Percentiles rank a stretch among this genome's conserved stretches.
Conservation (phyloP, 2,329 filamentous ascomycete genomes). For the Calonectria montana region DNA sequence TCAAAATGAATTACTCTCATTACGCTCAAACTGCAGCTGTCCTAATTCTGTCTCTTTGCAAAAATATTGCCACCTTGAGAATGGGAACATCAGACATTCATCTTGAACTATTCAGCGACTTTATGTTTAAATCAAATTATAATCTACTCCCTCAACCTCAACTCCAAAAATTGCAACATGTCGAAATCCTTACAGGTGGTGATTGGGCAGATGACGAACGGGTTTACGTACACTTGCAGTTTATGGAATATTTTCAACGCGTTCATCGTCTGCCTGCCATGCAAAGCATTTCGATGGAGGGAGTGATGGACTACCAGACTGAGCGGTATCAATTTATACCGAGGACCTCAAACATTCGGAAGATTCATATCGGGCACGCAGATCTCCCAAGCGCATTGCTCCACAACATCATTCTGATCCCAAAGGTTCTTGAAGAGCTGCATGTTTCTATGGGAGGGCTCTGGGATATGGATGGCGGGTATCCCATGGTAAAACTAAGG, state of each 20-base stretch:
- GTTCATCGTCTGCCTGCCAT: conserved; percentile 10
- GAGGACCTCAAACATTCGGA: conserved; percentile 9
- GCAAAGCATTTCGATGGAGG: neutral
- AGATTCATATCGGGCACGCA: conserved; percentile 12
- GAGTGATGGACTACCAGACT: conserved; percentile 10
- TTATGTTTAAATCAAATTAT: conserved; percentile 24
- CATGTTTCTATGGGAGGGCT: conserved; percentile 6
- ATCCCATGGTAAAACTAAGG: neutral
- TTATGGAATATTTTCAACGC: conserved; percentile 10
- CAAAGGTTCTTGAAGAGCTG: conserved; percentile 18
- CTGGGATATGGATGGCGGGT: neutral
- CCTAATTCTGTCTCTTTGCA: conserved; percentile 23
- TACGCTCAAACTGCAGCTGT: neutral
- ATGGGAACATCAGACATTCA: neutral
- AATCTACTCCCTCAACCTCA: neutral
- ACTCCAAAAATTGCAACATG: neutral
- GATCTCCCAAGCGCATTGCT: neutral
- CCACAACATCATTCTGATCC: conserved; percentile 12
- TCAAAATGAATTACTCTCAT: neutral
- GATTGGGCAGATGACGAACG: neutral
- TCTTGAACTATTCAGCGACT: neutral
- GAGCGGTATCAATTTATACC: neutral
- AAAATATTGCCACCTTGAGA: neutral
- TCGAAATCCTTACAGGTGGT: neutral
- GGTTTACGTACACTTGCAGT: neutral